Evolutionary conservation across 352 stramenopile genomes (phyloP), one percentile per base, ranked within the genome.

Genomic region (Phytophthora rubi): DNA sequence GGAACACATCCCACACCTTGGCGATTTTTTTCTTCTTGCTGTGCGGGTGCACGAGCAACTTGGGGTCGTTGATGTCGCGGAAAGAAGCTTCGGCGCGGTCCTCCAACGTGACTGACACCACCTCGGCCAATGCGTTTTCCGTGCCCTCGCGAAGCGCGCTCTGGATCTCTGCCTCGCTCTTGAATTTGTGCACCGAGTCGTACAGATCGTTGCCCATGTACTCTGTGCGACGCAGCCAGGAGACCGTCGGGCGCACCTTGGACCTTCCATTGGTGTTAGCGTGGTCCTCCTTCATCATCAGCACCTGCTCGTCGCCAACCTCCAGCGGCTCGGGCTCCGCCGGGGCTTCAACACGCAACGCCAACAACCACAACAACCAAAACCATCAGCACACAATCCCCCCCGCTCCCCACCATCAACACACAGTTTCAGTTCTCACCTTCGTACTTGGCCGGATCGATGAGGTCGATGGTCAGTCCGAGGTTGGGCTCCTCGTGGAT

Each of bases 201-300:
- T 91, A 94, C 60, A 95, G 65, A 72, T 95, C 88, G 53, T 85
- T 95, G 64, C 86, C 88, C 85, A 95, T 94, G 73, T 93, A 94
- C 67, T 94, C 88, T 4, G 88, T 93, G 26, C 88, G 76, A 64
- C 88, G 85, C 61, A 95, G 66, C 88, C 88, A 95, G 59, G 88
- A 90, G 16, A 95, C 88, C 6, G 75, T 80, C 12, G 88, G 88
- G 4, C 85, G 83, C 33, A 76, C 83, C 69, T 95, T 95, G 51
- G 73, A 78, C 32, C 84, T 86, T 16, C 80, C 75, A 23, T 77
- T 71, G 42, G 79, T 90, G 61, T 61, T 66, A n/a, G 55, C 71
- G 53, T 73, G 62, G 56, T 80, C 63, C 53, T 94, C 86, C 73
- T 92, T 92, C 82, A 91, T 92, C 83, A 92, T 92, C 51, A 94